phyloP scores from a whole-genome alignment of 2,329 filamentous ascomycete species.

The Fusarium falciforme region DNA sequence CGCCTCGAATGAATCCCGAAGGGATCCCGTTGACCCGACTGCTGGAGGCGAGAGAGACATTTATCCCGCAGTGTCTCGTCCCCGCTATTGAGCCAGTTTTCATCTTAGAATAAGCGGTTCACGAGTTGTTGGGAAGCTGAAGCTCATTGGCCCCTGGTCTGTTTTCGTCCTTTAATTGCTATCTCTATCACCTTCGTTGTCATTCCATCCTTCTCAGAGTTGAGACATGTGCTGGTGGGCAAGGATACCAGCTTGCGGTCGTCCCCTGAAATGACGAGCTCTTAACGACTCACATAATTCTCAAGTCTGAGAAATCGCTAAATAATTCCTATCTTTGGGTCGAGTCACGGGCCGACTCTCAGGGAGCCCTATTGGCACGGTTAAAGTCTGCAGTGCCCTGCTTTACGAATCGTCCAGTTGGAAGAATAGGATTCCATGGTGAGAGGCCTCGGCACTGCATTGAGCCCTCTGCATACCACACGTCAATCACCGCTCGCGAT shows the following conservation, averaged over 20 bases:
- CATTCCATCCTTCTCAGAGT: neutral
- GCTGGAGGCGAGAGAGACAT: slow-evolving; percentile 2
- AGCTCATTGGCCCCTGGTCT: neutral
- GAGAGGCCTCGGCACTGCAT: neutral
- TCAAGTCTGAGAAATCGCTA: neutral
- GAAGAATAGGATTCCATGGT: neutral
- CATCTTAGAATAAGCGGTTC: neutral
- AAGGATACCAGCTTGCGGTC: neutral
- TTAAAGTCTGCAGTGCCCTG: neutral
- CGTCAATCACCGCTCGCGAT: neutral
- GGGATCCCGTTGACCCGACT: slow-evolving; percentile 11
- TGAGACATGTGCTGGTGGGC: neutral
- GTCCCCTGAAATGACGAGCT: neutral
- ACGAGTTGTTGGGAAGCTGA: slow-evolving; percentile 1
- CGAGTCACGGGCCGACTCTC: neutral
- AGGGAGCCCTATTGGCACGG: neutral
- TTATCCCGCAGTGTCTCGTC: slow-evolving; percentile 34
- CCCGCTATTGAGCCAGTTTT: slow-evolving; percentile 29
- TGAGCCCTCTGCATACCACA: neutral
- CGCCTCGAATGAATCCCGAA: slow-evolving; percentile 15
- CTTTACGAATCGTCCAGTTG: neutral
- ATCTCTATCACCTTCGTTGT: neutral
- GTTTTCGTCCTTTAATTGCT: neutral
- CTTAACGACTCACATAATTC: neutral
- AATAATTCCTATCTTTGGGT: neutral